These are phyloP conservation scores for Trichosporon asahii DNA, from an alignment of 1,284 basidiomycete genomes.

Conservation along the genomic window DNA sequence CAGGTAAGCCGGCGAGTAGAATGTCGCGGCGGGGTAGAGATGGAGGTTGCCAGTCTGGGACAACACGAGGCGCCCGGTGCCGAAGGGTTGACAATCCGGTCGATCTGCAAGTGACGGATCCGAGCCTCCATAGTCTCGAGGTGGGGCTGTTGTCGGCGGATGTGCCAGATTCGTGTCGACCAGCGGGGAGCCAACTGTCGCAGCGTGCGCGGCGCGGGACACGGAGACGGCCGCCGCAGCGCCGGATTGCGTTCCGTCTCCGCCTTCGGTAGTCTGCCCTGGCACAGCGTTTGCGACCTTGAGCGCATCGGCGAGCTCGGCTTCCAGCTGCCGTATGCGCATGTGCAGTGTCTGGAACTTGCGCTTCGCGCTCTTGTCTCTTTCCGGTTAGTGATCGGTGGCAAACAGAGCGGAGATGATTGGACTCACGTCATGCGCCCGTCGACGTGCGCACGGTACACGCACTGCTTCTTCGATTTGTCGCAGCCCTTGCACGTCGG, in stretches of 20 bases:
- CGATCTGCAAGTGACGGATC: constrained; percentile 2
- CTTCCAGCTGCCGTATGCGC: not conserved
- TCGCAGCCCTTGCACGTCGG: constrained; percentile 11
- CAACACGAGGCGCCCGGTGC: constrained; percentile 26
- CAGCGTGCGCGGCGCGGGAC: not conserved
- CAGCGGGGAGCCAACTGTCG: not conserved
- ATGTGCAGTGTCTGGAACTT: constrained; percentile 10
- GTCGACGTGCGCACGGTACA: constrained; percentile 8
- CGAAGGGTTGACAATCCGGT: constrained; percentile 20
- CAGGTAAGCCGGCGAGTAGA: constrained; percentile 28
- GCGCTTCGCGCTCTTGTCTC: not conserved
- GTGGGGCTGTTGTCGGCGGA: not conserved
- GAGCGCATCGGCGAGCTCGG: constrained; percentile 12
- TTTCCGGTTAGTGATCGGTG: not conserved
- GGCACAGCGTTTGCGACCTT: constrained; percentile 7
- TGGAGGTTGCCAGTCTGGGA: constrained; percentile 27
- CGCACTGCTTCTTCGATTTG: constrained; percentile 5
- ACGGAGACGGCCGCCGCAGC: not conserved
- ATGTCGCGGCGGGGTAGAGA: constrained; percentile 29
- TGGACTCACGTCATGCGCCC: constrained; percentile 10
- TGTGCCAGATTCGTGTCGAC: constrained; percentile 4
- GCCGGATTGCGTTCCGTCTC: not conserved
- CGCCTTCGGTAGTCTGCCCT: not conserved
- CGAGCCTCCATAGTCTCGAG: not conserved
- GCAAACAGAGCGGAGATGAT: not conserved